Conservation (phyloP, 768 basidiomycete genomes). For the Lactarius sp. region DNA sequence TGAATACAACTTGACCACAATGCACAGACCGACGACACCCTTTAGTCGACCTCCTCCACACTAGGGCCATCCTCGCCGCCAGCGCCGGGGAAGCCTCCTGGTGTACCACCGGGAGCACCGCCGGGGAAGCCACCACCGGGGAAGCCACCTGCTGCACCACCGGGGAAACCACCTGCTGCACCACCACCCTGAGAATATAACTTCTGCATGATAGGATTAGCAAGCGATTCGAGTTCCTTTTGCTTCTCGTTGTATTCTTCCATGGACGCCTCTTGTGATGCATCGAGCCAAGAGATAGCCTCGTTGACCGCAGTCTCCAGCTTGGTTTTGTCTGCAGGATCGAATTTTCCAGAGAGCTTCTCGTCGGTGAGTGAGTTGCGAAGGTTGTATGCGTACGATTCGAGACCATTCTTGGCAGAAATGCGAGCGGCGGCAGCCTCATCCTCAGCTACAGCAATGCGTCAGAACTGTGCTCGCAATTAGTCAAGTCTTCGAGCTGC, state of each 20-base stretch:
- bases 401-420: slow-evolving; percentile 83
- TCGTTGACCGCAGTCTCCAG: slow-evolving; percentile 79
- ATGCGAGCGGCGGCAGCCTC: slow-evolving; percentile 83
- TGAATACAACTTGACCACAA: slow-evolving; percentile 18
- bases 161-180: slow-evolving; percentile 38
- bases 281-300: slow-evolving; percentile 80
- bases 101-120: slow-evolving; percentile 50
- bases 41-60: slow-evolving; percentile 87
- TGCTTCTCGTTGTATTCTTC: slow-evolving; percentile 92
- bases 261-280: slow-evolving; percentile 84
- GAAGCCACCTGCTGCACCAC: slow-evolving; percentile 50
- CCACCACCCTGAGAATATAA: slow-evolving; percentile 56
- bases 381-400: slow-evolving; percentile 94
- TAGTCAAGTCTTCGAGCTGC: background rate
- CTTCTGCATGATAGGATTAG: slow-evolving; percentile 69
- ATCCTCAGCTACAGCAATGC: slow-evolving; percentile 59
- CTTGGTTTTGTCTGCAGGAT: slow-evolving; percentile 78
- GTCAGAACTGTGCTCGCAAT: slow-evolving; percentile 17
- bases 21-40: slow-evolving; percentile 16
- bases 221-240: slow-evolving; percentile 85
- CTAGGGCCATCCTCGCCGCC: slow-evolving; percentile 74
- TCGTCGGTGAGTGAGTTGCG: slow-evolving; percentile 85
- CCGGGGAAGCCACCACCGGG: slow-evolving; percentile 34
- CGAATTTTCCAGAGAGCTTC: slow-evolving; percentile 84
- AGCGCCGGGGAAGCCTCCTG: slow-evolving; percentile 54